Evolutionary conservation across 805 yeast genomes (phyloP), one percentile per base, ranked within the genome.

Genomic region (Candida ascalaphidarum): DNA sequence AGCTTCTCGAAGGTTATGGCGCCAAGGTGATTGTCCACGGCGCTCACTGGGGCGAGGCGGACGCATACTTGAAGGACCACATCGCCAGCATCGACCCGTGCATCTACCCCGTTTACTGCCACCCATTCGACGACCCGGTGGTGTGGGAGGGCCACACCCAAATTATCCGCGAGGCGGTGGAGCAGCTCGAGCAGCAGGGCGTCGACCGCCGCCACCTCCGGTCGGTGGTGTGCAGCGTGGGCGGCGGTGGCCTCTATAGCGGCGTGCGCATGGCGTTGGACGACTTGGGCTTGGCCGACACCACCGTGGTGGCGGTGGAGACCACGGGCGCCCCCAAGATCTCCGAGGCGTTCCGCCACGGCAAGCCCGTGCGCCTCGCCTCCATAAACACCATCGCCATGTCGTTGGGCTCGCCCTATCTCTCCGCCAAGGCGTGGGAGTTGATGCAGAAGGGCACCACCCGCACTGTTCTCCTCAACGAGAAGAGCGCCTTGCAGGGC

Each of bases 161-260:
- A 4, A 36, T 58, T 11, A 40, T 58, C 3, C 46, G 41, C 13
- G 57, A 50, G 23, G 36, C 52, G 13, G 37, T 40, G 14, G 28
- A 29, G 9, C 50, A 48, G 23, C 17, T 29, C 4, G 52, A 50
- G 30, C 26, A 51, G 7, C 20, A 39, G 2, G 26, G 25, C 9
- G 29, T 27, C 10, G 46, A 40, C 9, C 24, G 42, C 2, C 3
- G 29, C 3, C 35, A 41, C 23, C 40, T 55, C 9, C 48, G 45
- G 33, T 58, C 49, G 1, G 37, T 55, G 3, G 48, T 52, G 5
- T 48, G 54, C 30, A 47, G 55, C 27, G 52, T 46, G 22, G 61
- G 61, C 8, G 61, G 61, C n/a, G 61, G 60, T 4, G 59, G 61
- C 4, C 38, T 55, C 15, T 45, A 51, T 35, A 43, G 39, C 33